Base-by-base conservation (phyloP, 225 moss, liverwort and hornwort genomes). In the Sphagnum tenellum region DNA sequence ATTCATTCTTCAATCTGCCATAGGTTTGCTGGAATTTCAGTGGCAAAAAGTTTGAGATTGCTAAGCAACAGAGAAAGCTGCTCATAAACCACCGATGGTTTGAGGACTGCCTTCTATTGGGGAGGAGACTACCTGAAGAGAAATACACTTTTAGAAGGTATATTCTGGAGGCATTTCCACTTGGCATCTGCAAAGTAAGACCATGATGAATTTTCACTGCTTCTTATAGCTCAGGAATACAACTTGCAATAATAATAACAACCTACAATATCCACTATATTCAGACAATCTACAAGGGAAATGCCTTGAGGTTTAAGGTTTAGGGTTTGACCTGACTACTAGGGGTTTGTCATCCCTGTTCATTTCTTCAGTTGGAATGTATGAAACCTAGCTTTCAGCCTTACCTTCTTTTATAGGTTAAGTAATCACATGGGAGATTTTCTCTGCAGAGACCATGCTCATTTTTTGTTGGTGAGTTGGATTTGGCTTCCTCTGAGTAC, bases 41-140 rank as follows among this genome's bases (percentile, higher is more conserved):
- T 61, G 93, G 98, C 45, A 79, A 77, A 50, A 98, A 93, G 71
- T 93, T 83, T 11, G 85, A 87, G 61, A 67, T 79, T 66, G 98
- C 98, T 29, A 84, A 80, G 74, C 88, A 84, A 69, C 72, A 80
- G 55, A 78, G 83, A 70, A 93, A 74, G 74, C 68, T 59, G 44
- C 65, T 93, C 62, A 48, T 98, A 53, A 98, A 88, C 75, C 98
- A 98, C 56, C 81, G 76, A 45, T 98, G 98, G 98, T 90, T 98
- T 73, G 93, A 98, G 77, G 93, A 89, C 67, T 87, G 87, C 72
- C 56, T 88, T 44, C 90, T 65, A 78, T 74, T 74, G 46, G 85
- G 90, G 74, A 68, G 48, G 60, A 85, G 82, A 54, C 69, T 93
- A 9, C 64, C 85, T 13, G 98, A 98, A 73, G 75, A 61, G 55